These are phyloP conservation scores for Cephalotrichum gorgonifer DNA, from an alignment of 2,329 filamentous ascomycete genomes.

Conservation along the genomic window DNA sequence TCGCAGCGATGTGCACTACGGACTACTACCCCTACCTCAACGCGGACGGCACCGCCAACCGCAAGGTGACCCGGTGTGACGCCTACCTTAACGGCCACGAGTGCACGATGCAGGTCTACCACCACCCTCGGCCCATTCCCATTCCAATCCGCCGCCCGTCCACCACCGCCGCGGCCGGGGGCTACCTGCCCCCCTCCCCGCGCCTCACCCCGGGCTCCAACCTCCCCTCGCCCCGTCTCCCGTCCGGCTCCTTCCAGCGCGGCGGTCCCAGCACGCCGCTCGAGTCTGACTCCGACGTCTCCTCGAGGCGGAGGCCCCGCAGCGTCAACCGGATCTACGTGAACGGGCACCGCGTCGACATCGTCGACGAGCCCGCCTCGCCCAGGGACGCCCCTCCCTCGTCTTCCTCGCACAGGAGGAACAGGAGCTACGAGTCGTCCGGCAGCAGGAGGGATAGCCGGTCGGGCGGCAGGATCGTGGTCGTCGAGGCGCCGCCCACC, in stretches of 20 bases:
- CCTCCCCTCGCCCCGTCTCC: neutral
- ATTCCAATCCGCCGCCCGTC: constrained; percentile 28
- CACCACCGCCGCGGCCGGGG: too few relatives aligned
- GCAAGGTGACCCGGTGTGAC: constrained; percentile 26
- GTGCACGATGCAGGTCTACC: constrained; percentile 29
- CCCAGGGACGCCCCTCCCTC: too few relatives aligned
- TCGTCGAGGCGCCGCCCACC: constrained; percentile 33
- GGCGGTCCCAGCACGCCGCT: neutral
- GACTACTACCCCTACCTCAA: constrained; percentile 35
- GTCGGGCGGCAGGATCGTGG: constrained; percentile 17
- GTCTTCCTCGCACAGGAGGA: neutral
- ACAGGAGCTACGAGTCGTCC: neutral
- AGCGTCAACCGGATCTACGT: neutral
- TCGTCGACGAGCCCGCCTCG: too few relatives aligned
- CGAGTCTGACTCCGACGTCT: constrained; percentile 2
- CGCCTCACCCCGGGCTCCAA: neutral
- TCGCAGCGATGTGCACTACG: constrained; percentile 38
- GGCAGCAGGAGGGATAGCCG: neutral
- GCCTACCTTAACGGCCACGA: constrained; percentile 34
- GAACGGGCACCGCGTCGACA: neutral
- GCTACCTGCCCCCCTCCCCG: constrained; percentile 22
- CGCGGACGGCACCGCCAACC: constrained; percentile 31
- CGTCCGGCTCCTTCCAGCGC: neutral
- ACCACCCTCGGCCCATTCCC: constrained; percentile 15
- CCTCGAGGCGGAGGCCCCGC: neutral